Conservation (phyloP, 2,329 filamentous ascomycete genomes). For the Xylariaceae sp. region DNA sequence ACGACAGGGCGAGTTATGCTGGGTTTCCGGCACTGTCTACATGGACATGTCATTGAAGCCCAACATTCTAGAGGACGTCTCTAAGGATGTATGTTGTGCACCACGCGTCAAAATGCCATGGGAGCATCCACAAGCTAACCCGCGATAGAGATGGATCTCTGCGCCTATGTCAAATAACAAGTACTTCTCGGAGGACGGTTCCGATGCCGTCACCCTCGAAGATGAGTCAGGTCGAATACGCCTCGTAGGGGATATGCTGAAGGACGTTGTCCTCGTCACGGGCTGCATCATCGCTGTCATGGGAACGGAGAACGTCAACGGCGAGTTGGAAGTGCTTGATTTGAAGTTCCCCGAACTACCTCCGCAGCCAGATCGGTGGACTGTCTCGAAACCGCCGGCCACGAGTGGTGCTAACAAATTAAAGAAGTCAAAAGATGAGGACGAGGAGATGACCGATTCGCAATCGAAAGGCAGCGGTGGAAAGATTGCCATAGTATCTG, state of each 20-base stretch:
- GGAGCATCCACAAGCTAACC: conserved; percentile 3
- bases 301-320: conserved; percentile 87
- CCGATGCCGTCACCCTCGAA: conserved; percentile 81
- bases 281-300: conserved; percentile 92
- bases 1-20: conserved; percentile 90
- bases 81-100: conserved; percentile 67
- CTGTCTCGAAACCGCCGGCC: conserved; percentile 49
- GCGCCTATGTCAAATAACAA: conserved; percentile 73
- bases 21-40: conserved; percentile 91
- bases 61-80: conserved; percentile 90
- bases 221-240: conserved; percentile 89
- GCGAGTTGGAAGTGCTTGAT: conserved; percentile 89
- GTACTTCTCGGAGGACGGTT: conserved; percentile 64
- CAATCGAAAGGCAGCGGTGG: conserved; percentile 32
- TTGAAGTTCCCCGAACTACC: conserved; percentile 83
- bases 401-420: conserved; percentile 24
- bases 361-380: conserved; percentile 77
- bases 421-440: conserved; percentile 33
- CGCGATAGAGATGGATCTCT: conserved; percentile 74
- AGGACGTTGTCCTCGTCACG: conserved; percentile 72
- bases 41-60: conserved; percentile 97
- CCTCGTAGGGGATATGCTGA: conserved; percentile 67
- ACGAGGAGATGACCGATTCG: conserved; percentile 55
- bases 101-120: not conserved
- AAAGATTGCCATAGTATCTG: conserved; percentile 81